A percentile compares a stretch with the other conserved stretches of the same genome.
These are phyloP conservation scores for Auricularia heimuer DNA, from an alignment of 768 basidiomycete genomes.

Conservation along the genomic window DNA sequence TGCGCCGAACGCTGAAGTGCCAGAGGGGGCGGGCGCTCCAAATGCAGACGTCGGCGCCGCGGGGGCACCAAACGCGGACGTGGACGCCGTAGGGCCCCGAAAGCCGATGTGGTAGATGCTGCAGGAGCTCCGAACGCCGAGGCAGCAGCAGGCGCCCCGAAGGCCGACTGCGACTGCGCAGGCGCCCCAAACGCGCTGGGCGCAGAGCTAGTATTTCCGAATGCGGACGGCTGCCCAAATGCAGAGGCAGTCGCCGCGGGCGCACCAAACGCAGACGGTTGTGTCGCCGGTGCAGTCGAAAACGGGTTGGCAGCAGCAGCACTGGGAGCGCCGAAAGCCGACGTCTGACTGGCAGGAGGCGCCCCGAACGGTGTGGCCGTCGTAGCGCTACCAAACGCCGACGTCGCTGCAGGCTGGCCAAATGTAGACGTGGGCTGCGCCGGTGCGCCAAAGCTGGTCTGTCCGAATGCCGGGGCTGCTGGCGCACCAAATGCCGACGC, in stretches of 20 bases:
- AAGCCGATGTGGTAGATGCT: background rate
- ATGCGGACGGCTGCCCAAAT: background rate
- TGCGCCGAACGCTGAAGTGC: constrained; percentile 12
- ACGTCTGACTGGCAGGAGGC: background rate
- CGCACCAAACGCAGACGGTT: constrained; percentile 1
- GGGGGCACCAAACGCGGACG: constrained; percentile 21
- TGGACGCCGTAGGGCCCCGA: background rate
- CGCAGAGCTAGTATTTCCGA: constrained; percentile 3
- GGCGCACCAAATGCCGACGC: constrained; percentile 54
- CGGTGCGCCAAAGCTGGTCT: background rate
- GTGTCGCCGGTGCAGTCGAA: background rate
- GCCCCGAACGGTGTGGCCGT: background rate
- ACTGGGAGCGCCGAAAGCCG: background rate
- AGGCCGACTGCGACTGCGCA: constrained; percentile 20
- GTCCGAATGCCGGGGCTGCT: constrained; percentile 43
- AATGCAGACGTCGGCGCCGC: constrained; percentile 24
- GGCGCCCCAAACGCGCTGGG: background rate
- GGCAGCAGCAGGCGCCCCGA: constrained; percentile 15
- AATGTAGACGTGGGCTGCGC: constrained; percentile 26
- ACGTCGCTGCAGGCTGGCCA: constrained; percentile 17
- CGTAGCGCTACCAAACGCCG: constrained; percentile 26
- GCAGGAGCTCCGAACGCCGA: background rate
- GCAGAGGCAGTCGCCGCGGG: background rate
- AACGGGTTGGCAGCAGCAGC: background rate
- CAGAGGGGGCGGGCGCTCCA: constrained; percentile 19